Conservation (phyloP, 176 grass and related monocot species). For the Aechmea fasciata region DNA sequence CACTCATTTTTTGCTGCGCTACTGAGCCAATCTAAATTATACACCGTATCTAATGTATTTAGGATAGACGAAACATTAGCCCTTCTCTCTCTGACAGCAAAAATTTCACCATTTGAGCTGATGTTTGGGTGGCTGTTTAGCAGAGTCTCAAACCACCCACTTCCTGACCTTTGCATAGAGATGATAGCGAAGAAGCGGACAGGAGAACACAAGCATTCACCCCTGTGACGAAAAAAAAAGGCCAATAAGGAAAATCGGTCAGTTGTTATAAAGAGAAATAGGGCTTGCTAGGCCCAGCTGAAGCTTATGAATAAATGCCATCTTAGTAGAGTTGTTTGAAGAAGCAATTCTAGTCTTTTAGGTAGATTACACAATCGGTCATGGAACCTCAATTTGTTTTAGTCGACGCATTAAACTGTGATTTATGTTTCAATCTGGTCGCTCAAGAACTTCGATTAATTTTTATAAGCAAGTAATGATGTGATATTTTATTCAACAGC, state of each 20-base stretch:
- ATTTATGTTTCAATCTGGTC: no score
- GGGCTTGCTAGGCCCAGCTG: no score
- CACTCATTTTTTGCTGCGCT: slow-evolving; percentile 89
- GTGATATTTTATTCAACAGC: no score
- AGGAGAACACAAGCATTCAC: slow-evolving; percentile 64
- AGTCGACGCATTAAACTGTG: no score
- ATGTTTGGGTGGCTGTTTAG: slow-evolving; percentile 92
- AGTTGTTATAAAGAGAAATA: background rate
- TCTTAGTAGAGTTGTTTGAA: no score
- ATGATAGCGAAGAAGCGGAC: slow-evolving; percentile 70
- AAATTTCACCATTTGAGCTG: slow-evolving; percentile 90
- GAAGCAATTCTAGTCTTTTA: no score
- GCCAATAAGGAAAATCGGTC: slow-evolving; percentile 11
- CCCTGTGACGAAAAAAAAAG: slow-evolving; percentile 29
- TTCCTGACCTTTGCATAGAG: slow-evolving; percentile 95
- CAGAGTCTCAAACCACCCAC: slow-evolving; percentile 98
- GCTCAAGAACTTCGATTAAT: no score
- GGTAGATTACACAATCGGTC: no score
- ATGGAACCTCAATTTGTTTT: no score
- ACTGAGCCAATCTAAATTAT: slow-evolving; percentile 75
- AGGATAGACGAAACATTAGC: slow-evolving; percentile 54
- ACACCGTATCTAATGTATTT: slow-evolving; percentile 59
- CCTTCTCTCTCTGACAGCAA: slow-evolving; percentile 49
- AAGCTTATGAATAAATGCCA: no score
- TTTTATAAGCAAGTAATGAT: no score